Evolutionary conservation across 192 early-diverging fungal genomes (phyloP).

Genomic region (Umbelopsis sp.): DNA sequence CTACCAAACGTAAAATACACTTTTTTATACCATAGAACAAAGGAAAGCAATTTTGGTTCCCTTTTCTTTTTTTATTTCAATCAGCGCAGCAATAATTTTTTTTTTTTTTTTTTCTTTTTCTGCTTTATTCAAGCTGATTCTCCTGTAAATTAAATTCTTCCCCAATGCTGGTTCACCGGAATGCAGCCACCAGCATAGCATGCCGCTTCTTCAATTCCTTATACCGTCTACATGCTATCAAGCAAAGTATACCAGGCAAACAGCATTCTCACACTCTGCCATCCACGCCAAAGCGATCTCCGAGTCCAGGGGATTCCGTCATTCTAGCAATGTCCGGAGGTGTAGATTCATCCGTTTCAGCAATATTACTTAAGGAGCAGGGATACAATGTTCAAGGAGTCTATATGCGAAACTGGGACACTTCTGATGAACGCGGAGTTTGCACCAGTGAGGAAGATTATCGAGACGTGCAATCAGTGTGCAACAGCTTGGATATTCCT

Average conservation of each 20-base stretch:
- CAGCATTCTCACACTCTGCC: background rate
- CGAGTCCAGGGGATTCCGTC: slow-evolving; percentile 43
- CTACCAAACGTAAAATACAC: too few relatives aligned
- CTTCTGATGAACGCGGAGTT: slow-evolving; percentile 70
- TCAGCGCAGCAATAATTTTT: too few relatives aligned
- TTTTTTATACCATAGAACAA: too few relatives aligned
- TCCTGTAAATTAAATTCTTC: too few relatives aligned
- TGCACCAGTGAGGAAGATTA: slow-evolving; percentile 82
- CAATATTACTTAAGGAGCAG: slow-evolving; percentile 68
- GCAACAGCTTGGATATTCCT: slow-evolving; percentile 68
- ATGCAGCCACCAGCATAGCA: background rate
- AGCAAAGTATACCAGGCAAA: background rate
- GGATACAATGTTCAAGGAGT: slow-evolving; percentile 73
- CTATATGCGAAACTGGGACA: slow-evolving; percentile 98
- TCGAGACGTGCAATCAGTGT: slow-evolving; percentile 74
- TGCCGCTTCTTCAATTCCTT: background rate
- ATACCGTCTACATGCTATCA: background rate
- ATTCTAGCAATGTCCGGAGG: slow-evolving; percentile 92
- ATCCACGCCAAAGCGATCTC: background rate
- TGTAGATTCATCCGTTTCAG: slow-evolving; percentile 90
- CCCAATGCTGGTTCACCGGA: too few relatives aligned
- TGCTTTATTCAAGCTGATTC: too few relatives aligned
- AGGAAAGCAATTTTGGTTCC: too few relatives aligned
- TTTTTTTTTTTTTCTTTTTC: too few relatives aligned
- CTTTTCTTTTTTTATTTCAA: too few relatives aligned